Conservation (phyloP, 441 rosid species). For the Jatropha podagrica region DNA sequence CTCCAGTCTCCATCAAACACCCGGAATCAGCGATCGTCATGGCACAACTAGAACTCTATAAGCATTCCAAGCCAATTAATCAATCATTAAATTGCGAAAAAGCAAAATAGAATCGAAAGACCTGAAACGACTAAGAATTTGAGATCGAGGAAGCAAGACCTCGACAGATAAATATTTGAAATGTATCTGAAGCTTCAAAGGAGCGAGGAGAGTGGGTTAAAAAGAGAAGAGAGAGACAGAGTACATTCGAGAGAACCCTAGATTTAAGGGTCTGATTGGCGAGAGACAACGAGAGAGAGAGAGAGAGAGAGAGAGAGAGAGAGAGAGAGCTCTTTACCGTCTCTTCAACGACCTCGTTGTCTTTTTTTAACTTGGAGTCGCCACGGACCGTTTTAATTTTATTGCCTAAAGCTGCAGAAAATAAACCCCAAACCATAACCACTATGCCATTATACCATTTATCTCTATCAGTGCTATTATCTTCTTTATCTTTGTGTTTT, state of each 20-base stretch:
- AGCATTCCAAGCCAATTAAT: neutral
- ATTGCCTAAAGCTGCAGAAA: neutral
- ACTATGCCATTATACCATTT: neutral
- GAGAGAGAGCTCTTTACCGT: neutral
- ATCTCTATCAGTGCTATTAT: neutral
- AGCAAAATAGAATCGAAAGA: neutral
- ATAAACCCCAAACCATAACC: slow-evolving; percentile 2
- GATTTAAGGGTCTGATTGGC: slow-evolving; percentile 13
- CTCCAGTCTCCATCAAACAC: slow-evolving; percentile 46
- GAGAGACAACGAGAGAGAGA: neutral
- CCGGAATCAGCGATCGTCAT: slow-evolving; percentile 20
- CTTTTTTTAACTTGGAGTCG: neutral
- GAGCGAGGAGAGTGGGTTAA: neutral
- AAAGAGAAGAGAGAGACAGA: neutral
- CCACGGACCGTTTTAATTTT: slow-evolving; percentile 8
- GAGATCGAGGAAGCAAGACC: neutral
- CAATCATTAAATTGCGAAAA: neutral
- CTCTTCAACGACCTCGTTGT: slow-evolving; percentile 15
- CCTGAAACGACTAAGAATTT: neutral
- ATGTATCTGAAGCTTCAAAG: neutral
- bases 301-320: neutral
- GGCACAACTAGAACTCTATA: neutral
- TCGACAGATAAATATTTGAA: neutral
- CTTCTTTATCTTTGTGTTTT: neutral
- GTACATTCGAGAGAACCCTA: slow-evolving; percentile 22